Evolutionary conservation across 1,284 basidiomycete species (phyloP), one percentile per base, ranked within the genome.

Genomic region (Xerocomus nothofagi): DNA sequence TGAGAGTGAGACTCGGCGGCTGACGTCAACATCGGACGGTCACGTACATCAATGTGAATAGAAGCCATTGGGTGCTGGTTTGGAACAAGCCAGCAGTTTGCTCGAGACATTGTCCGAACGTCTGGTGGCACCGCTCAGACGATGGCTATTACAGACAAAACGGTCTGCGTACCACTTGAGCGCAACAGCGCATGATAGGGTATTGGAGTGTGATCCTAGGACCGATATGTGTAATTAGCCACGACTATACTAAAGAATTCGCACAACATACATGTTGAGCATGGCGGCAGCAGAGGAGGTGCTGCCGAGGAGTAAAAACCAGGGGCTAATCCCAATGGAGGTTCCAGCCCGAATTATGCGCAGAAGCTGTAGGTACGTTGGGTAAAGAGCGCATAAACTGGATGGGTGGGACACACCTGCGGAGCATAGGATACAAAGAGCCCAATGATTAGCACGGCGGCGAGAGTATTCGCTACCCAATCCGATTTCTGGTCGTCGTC

Each of bases 261-360:
- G 18, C 1, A 12, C 9, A 6, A 49, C 81, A 43, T 59, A 89
- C 81, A 95, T 83, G 65, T 94, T 94, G 44, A 94, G 73, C 79
- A 93, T 80, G 0, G 81, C 87, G 1, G 89, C 84, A 1, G 88
- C 86, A 14, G 82, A 81, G 10, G 88, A 89, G 1, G 92, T 96
- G 50, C 90, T 88, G 10, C 97, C 97, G 0, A 98, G 79, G 3
- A 98, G 76, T n/a, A 98, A 73, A 67, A 92, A 99, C 84, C 91
- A 91, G 45, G 93, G 92, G 53, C 90, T 93, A 55, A 97, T 84
- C 0, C 94, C 94, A 58, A 94, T 84, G 0, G 91, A 94, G 0
- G 92, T 88, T 34, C 82, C 78, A 38, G 84, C 79, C 45, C 71
- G 70, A 60, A 93, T 84, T 54, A 95, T 93, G 29, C 89, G 77